These are phyloP conservation scores for Acidiella bohemica DNA, from an alignment of 495 filamentous ascomycete genomes.

Conservation along the genomic window DNA sequence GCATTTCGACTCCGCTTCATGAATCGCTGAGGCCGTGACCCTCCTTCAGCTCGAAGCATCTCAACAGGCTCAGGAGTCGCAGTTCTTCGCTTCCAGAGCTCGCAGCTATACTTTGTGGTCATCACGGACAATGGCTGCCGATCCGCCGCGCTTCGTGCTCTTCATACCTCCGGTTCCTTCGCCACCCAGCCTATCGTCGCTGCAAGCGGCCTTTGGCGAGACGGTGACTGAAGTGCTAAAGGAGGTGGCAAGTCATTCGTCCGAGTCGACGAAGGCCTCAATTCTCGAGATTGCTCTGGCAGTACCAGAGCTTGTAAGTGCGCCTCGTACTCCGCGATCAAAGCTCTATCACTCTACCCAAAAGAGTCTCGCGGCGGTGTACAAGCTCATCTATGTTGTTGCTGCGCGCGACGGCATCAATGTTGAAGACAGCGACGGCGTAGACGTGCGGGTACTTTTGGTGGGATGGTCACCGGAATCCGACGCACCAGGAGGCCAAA, in stretches of 20 bases:
- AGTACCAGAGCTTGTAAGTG: constrained; percentile 37
- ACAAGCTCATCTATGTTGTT: constrained; percentile 58
- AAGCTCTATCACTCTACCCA: constrained; percentile 50
- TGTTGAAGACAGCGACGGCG: constrained; percentile 52
- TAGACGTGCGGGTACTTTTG: constrained; percentile 66
- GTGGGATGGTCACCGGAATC: constrained; percentile 43
- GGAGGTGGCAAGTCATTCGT: constrained; percentile 26
- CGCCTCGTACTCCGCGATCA: constrained; percentile 34
- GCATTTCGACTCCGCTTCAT: no score
- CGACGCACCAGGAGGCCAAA: constrained; percentile 28
- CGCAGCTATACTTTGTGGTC: no score
- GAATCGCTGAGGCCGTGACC: no score
- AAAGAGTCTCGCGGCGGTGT: constrained; percentile 57
- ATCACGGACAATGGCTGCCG: constrained; percentile 2
- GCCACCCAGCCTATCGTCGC: constrained; percentile 30
- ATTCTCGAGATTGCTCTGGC: constrained; percentile 43
- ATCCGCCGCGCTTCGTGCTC: constrained; percentile 29
- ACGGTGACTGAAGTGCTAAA: constrained; percentile 38
- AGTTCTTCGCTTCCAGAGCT: no score
- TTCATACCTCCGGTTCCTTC: constrained; percentile 45
- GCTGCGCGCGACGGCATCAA: constrained; percentile 48
- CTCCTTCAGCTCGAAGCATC: no score
- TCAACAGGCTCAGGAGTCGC: no score
- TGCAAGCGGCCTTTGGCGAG: constrained; percentile 46
- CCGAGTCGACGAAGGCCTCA: constrained; percentile 14